Evolutionary conservation across 345 rosid species (phyloP), one percentile per base, ranked within the genome.

Genomic region (Citrus mangshanensis): DNA sequence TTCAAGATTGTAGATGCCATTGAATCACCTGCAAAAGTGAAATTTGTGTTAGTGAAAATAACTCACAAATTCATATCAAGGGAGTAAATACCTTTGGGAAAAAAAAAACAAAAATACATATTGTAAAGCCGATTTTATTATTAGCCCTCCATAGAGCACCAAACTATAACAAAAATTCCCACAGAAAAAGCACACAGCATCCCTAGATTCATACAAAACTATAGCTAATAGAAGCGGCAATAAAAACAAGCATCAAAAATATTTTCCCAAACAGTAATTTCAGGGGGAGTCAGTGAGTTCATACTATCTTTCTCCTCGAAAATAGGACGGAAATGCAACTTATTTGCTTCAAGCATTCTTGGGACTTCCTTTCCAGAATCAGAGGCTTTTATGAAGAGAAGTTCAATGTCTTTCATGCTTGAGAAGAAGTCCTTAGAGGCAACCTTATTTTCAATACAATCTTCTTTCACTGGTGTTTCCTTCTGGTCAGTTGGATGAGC

Each of bases 271-370:
- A 54, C 9, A 76, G 16, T n/a, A 51, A 60, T 49, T 61, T 40
- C 21, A 22, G 35, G 80, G 65, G 62, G 72, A 75, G 73, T 71
- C 81, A 77, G 81, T 83, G 67, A 73, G 81, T 51, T 30, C 74
- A 78, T 88, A 93, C 95, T 84, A 78, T 89, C 90, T 88, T 89
- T 89, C 72, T 81, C 88, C 1, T 85, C 74, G 62, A 82, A 81
- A 81, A 93, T 84, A 34, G 97, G 97, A 72, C 94, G 97, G 78
- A 91, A 91, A 87, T 91, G 95, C 84, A 96, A 74, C 70, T 93
- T 96, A 84, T 94, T 92, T 80, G 95, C 99, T 89, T 94, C 98
- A 67, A 96, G 97, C 99, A 96, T 94, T 86, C 95, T 90, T 54
- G 97, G 99, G 83, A 94, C 95, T 83, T 96, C 98, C 87, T 87